Evolutionary conservation across 257 asterid genomes (phyloP).

Genomic region (Gardenia jasminoides): DNA sequence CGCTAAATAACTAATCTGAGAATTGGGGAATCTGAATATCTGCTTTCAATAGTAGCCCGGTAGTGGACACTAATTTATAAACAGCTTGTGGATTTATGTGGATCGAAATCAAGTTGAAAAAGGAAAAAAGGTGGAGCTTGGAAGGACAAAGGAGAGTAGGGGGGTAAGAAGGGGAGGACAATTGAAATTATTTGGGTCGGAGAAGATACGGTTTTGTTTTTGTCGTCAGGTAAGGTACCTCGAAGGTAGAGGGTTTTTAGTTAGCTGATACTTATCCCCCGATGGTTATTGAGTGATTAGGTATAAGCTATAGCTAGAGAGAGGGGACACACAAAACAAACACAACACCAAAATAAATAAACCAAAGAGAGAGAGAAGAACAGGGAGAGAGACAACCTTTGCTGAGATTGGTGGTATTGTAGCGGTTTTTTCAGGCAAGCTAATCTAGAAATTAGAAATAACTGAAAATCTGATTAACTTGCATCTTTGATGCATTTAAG

Average conservation of each 20-base stretch:
- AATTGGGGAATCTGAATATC: neutral
- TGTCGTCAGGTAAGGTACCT: neutral
- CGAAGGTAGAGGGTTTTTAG: neutral
- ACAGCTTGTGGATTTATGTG: neutral
- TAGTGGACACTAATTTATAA: too few species aligned
- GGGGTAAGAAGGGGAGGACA: neutral
- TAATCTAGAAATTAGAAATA: too few species aligned
- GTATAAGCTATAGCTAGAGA: too few species aligned
- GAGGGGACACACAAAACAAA: too few species aligned
- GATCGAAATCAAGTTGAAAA: neutral
- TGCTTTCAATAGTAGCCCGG: neutral
- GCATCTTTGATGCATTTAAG: too few species aligned
- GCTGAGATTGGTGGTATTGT: too few species aligned
- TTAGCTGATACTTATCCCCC: neutral
- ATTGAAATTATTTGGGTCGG: conserved; percentile 4
- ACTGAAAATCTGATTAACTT: too few species aligned
- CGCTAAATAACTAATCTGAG: neutral
- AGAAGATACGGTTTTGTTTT: neutral
- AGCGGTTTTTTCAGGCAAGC: too few species aligned
- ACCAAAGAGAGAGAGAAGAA: too few species aligned
- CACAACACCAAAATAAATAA: too few species aligned
- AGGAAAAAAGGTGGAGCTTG: too few species aligned
- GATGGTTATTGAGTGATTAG: neutral
- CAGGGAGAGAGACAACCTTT: too few species aligned
- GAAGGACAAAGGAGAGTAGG: neutral